Conservation (phyloP, 441 rosid species). For the Brassica balearica region DNA sequence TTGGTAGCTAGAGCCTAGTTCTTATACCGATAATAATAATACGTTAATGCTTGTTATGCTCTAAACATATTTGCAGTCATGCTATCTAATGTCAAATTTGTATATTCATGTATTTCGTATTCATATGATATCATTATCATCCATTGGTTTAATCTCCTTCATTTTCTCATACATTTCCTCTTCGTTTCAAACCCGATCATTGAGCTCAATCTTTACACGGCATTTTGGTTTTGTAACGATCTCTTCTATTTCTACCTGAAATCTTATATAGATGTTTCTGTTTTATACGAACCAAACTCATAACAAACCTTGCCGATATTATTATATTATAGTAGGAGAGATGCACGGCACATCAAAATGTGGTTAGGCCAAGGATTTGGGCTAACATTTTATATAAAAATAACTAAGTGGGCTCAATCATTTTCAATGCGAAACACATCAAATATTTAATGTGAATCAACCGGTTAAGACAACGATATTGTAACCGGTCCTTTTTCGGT, state of each 20-base stretch:
- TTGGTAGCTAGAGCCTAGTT: constrained; percentile 3
- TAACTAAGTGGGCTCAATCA: constrained; percentile 12
- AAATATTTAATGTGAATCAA: constrained; percentile 32
- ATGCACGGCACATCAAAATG: constrained; percentile 32
- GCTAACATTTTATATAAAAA: constrained; percentile 13
- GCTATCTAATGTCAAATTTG: not conserved
- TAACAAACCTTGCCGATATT: constrained; percentile 27
- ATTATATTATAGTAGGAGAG: constrained; percentile 4
- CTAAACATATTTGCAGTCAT: not conserved
- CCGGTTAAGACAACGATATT: constrained; percentile 43
- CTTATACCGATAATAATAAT: not conserved
- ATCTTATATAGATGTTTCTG: constrained; percentile 1
- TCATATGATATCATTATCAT: not conserved
- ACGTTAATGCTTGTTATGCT: not conserved
- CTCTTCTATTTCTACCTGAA: constrained; percentile 18
- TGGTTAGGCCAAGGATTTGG: constrained; percentile 40
- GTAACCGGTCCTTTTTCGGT: constrained; percentile 37
- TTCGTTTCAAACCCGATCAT: not conserved
- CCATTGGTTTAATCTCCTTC: not conserved
- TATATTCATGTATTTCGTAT: constrained; percentile 8
- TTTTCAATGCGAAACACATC: constrained; percentile 36
- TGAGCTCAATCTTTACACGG: constrained; percentile 19
- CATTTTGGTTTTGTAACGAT: constrained; percentile 4
- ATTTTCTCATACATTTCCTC: not conserved
- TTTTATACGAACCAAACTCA: constrained; percentile 24